Evolutionary conservation across 2,329 filamentous ascomycete genomes (phyloP).

Genomic region (Aspergillus pseudoglaucus): DNA sequence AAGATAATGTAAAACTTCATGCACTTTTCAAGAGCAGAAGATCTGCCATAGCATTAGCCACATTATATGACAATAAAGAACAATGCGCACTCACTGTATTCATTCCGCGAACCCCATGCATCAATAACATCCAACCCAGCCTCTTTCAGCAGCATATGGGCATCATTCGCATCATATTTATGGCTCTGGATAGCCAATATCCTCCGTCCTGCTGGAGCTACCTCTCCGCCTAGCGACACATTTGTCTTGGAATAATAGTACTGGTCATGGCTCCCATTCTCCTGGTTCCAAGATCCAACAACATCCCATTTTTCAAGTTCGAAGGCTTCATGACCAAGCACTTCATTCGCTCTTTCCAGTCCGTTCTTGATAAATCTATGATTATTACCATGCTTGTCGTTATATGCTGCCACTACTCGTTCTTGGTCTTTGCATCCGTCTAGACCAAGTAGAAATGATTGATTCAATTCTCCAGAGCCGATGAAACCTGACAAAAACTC

Average conservation of each 20-base stretch:
- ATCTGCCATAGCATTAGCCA: not conserved
- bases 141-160: not conserved
- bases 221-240: not conserved
- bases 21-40: not conserved
- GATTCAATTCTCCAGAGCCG: not conserved
- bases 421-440: conserved; percentile 50
- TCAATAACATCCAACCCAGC: conserved; percentile 1
- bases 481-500: conserved; percentile 6
- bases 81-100: not conserved
- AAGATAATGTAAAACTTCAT: not conserved
- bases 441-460: conserved; percentile 5
- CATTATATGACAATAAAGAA: not conserved
- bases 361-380: conserved; percentile 8
- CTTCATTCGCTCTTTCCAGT: conserved; percentile 53
- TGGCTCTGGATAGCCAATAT: conserved; percentile 5
- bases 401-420: conserved; percentile 67
- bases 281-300: conserved; percentile 45
- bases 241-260: conserved; percentile 4
- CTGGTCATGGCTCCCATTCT: conserved; percentile 9
- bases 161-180: conserved; percentile 7
- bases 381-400: conserved; percentile 21
- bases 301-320: conserved; percentile 65
- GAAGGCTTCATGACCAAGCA: conserved; percentile 64
- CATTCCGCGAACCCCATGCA: not conserved
- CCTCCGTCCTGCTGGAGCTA: not conserved